phyloP scores from a whole-genome alignment of 805 yeast genomes.

The Pichia manshurica region DNA sequence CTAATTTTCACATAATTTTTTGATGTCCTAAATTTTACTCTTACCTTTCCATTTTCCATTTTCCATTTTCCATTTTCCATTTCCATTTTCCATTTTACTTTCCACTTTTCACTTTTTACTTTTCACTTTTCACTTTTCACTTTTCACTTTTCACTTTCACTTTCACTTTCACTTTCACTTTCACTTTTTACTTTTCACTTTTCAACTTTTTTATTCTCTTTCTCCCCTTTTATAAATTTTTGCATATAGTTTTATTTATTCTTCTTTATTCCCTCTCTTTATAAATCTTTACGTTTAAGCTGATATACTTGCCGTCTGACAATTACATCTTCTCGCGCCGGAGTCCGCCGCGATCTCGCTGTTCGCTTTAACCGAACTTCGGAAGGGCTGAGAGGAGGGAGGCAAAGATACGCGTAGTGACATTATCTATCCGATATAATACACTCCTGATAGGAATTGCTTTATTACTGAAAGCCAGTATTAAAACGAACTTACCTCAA shows the following conservation, averaged over 20 bases:
- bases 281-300: too few relatives aligned
- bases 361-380: neutral
- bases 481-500: too few relatives aligned
- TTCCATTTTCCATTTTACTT: neutral
- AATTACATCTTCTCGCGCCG: too few relatives aligned
- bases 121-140: slow-evolving; percentile 11
- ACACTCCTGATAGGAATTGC: too few relatives aligned
- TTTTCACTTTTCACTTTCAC: slow-evolving; percentile 6
- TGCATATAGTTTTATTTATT: slow-evolving; percentile 2
- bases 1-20: too few relatives aligned
- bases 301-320: too few relatives aligned
- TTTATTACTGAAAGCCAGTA: too few relatives aligned
- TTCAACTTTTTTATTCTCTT: neutral
- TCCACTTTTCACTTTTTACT: slow-evolving; percentile 3
- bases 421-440: too few relatives aligned
- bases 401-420: too few relatives aligned
- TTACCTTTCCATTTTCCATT: neutral
- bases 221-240: slow-evolving; percentile 2
- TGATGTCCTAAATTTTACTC: neutral
- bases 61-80: neutral
- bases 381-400: neutral
- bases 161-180: neutral
- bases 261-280: neutral
- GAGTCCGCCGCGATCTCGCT: too few relatives aligned
- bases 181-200: neutral